Conservation (phyloP, 2,329 filamentous ascomycete species). For the Trichoderma atroviride region DNA sequence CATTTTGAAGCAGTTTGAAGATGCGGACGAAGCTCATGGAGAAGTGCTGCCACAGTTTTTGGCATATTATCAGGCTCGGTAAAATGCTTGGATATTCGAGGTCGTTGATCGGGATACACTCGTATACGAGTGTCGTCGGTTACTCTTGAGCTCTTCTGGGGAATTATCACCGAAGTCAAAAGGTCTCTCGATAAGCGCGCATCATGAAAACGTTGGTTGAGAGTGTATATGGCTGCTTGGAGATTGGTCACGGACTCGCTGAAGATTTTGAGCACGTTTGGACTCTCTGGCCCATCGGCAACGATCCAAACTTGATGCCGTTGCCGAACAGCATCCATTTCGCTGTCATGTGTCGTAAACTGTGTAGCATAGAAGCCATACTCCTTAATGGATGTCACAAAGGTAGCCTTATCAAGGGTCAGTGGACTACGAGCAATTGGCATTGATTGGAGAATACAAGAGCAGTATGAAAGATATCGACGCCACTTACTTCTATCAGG, state of each 20-base stretch:
- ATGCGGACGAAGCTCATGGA: constrained; percentile 30
- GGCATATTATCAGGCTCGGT: not conserved
- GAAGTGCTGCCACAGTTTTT: constrained; percentile 14
- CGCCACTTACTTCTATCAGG: constrained; percentile 34
- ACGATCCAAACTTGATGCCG: constrained; percentile 40
- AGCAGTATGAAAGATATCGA: not conserved
- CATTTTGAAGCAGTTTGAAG: constrained; percentile 33
- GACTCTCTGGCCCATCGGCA: constrained; percentile 24
- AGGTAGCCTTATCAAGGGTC: constrained; percentile 28
- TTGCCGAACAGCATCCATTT: constrained; percentile 37
- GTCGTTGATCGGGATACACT: constrained; percentile 34
- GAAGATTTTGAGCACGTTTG: constrained; percentile 35
- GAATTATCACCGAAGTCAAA: constrained; percentile 34
- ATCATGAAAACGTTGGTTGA: constrained; percentile 41
- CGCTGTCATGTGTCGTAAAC: constrained; percentile 30
- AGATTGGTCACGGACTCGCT: constrained; percentile 33
- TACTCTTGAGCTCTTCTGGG: constrained; percentile 34
- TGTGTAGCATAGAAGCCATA: constrained; percentile 32
- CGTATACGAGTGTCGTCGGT: constrained; percentile 29
- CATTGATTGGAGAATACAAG: not conserved
- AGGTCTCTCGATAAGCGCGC: constrained; percentile 37
- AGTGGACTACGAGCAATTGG: not conserved
- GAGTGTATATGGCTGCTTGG: constrained; percentile 34
- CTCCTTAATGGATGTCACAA: constrained; percentile 37
- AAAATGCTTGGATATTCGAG: constrained; percentile 9